Conservation (phyloP, 345 rosid genomes). For the Raphanus raphanistrum region DNA sequence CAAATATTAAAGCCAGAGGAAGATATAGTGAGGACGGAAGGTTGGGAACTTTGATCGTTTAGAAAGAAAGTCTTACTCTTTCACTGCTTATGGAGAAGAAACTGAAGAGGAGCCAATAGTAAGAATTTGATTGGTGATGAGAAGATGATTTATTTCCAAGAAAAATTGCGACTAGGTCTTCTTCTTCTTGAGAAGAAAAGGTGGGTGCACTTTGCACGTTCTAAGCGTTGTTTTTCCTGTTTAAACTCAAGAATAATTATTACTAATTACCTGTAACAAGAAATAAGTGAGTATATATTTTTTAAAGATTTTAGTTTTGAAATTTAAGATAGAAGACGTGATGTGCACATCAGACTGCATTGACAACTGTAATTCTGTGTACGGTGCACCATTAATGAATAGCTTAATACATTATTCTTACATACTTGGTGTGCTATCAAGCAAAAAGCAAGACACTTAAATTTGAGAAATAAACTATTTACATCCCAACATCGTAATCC, state of each 20-base stretch:
- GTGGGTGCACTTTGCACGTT: slow-evolving; percentile 19
- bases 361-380: neutral
- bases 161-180: neutral
- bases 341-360: neutral
- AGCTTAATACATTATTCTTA: neutral
- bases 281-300: neutral
- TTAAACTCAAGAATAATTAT: neutral
- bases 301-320: neutral
- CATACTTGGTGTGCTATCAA: slow-evolving; percentile 1
- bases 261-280: neutral
- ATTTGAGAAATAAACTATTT: neutral
- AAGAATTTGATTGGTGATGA: neutral
- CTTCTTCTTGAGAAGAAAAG: neutral
- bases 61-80: slow-evolving; percentile 14
- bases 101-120: neutral
- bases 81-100: neutral
- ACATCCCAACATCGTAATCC: neutral
- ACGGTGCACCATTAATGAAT: neutral
- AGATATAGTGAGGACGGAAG: neutral
- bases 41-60: neutral
- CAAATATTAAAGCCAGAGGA: neutral
- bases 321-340: neutral
- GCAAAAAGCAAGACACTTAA: neutral
- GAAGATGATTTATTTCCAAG: neutral
- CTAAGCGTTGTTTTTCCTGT: neutral